These are phyloP conservation scores for Fistulinella cinereoalba DNA, from an alignment of 1,284 basidiomycete genomes.

Conservation along the genomic window DNA sequence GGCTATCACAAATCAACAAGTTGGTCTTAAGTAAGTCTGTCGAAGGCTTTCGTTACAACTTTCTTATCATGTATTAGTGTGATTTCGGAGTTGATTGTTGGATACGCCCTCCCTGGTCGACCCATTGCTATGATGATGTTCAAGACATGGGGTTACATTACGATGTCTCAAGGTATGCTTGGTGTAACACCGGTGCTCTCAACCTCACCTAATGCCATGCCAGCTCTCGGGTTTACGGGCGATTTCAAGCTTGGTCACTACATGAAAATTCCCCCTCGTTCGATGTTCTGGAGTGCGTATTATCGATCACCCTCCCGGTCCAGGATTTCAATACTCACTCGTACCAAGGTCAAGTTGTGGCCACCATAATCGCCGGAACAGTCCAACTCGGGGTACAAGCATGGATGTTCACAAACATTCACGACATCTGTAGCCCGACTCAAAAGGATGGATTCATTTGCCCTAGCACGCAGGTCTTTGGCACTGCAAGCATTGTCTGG, in stretches of 20 bases:
- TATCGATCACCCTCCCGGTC: background rate
- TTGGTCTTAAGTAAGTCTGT: slow-evolving; percentile 41
- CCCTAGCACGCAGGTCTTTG: slow-evolving; percentile 37
- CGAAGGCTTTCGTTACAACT: background rate
- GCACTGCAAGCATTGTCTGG: slow-evolving; percentile 43
- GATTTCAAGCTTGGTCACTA: slow-evolving; percentile 53
- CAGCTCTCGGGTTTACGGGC: slow-evolving; percentile 38
- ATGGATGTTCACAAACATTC: slow-evolving; percentile 38
- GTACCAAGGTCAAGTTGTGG: slow-evolving; percentile 38
- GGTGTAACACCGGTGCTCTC: too few relatives aligned
- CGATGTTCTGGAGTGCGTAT: slow-evolving; percentile 39
- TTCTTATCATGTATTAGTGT: slow-evolving; percentile 23
- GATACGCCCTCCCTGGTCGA: slow-evolving; percentile 43
- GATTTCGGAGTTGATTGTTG: slow-evolving; percentile 48
- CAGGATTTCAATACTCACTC: background rate
- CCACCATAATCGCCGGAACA: slow-evolving; percentile 42
- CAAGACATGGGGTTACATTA: slow-evolving; percentile 42
- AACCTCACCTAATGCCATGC: too few relatives aligned
- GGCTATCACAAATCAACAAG: slow-evolving; percentile 43
- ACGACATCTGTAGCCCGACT: slow-evolving; percentile 23
- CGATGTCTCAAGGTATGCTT: slow-evolving; percentile 34
- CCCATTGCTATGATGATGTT: slow-evolving; percentile 50
- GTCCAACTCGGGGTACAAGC: slow-evolving; percentile 43
- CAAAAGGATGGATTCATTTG: slow-evolving; percentile 40
- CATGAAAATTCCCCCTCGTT: slow-evolving; percentile 52